phyloP scores from a whole-genome alignment of 1,284 basidiomycete genomes.

The Rhodotorula sp. region DNA sequence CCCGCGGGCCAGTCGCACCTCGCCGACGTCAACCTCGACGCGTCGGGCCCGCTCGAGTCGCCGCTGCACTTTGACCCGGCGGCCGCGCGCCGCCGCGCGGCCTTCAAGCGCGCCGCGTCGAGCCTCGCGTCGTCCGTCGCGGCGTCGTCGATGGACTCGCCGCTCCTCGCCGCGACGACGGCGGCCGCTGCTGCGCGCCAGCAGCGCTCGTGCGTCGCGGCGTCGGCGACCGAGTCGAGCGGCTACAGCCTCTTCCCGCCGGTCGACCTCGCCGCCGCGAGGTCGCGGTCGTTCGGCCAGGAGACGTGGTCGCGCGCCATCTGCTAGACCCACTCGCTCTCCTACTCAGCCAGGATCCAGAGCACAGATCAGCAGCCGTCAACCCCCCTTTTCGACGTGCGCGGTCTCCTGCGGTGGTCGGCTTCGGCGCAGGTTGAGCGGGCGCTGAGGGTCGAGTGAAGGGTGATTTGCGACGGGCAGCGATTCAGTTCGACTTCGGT shows the following conservation, averaged over 20 bases:
- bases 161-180: neutral
- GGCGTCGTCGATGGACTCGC: neutral
- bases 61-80: conserved; percentile 9
- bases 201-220: conserved; percentile 3
- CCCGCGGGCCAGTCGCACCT: neutral
- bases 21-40: conserved; percentile 36
- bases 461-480: conserved; percentile 6
- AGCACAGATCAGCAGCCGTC: conserved; percentile 11
- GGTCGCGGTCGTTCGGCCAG: conserved; percentile 24
- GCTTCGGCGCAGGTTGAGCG: neutral
- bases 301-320: conserved; percentile 22
- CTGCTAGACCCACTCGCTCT: conserved; percentile 11
- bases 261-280: conserved; percentile 15
- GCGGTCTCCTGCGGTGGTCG: neutral
- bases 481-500: conserved; percentile 27
- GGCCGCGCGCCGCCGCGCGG: conserved; percentile 1
- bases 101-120: conserved; percentile 8
- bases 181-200: neutral
- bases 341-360: conserved; percentile 1
- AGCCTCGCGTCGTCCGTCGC: conserved; percentile 14
- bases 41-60: conserved; percentile 39
- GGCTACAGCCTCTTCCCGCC: conserved; percentile 25
- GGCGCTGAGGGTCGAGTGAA: neutral
- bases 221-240: conserved; percentile 7
- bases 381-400: neutral